Base-by-base conservation (phyloP, 2,329 filamentous ascomycete genomes). In the Diplocarpon rosae region DNA sequence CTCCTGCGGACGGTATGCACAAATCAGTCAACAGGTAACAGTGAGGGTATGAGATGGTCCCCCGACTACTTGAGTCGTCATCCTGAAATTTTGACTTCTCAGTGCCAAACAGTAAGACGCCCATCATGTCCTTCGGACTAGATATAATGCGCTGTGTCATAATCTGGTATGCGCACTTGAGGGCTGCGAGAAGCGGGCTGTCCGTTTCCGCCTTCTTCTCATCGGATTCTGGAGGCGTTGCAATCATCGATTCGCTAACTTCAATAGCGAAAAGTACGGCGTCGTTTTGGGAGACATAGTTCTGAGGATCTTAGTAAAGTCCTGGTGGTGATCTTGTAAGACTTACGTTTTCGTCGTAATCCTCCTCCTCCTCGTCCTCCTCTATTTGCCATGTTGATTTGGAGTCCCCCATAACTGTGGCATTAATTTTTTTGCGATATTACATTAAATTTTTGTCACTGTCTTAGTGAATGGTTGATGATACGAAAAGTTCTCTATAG, bases 91-190 rank as follows among this genome's bases (percentile, higher is more conserved):
- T 88, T 32, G 87, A 85, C 64, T 85, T 76, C 58, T 93, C 72
- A 0, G 92, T 98, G 8, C 89, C 89, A 61, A 93, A 98, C 0
- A 98, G 71, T 31, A 98, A 64, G 20, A 98, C 83, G 1, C 90
- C 89, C 76, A 98, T 95, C 85, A 95, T 93, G 50, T 98, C 92
- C 59, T 83, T 89, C 1, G 92, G 92, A 50, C 89, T 90, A 3
- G 90, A 90, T 56, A 98, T 96, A 64, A 98, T 96, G 56, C 92
- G 86, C 67, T 96, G 90, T 66, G 96, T 87, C 86, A 98, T 95
- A 42, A 98, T 71, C 59, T 87, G 79, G 59, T 94, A 94, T 46
- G 90, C 92, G 57, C 87, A 95, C 71, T 95, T 95, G 39, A 98
- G 67, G 3, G 92, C 89, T 13, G 90, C 89, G 42, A 82, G 73